Conservation (phyloP, 2,329 filamentous ascomycete genomes). For the Neocucurbitaria cava region DNA sequence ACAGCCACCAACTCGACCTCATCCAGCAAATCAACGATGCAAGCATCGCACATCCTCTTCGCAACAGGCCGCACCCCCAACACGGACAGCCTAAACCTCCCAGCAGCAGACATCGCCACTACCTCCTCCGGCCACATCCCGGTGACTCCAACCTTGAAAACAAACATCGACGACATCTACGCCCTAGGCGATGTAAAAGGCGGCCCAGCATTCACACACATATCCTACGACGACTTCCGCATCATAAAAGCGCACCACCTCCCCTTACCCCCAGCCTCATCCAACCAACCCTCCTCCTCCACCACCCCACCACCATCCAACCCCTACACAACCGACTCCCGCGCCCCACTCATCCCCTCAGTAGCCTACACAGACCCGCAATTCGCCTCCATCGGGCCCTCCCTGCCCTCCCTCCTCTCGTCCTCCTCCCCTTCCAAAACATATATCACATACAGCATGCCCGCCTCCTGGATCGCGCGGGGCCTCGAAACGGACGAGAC, state of each 20-base stretch:
- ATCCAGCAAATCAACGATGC: constrained; percentile 23
- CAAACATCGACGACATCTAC: constrained; percentile 53
- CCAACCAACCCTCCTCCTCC: too few species aligned
- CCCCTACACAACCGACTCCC: constrained; percentile 18
- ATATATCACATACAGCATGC: constrained; percentile 48
- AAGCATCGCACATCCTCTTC: constrained; percentile 58
- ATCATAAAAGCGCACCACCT: constrained; percentile 57
- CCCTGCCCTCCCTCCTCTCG: constrained; percentile 35
- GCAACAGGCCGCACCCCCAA: constrained; percentile 61
- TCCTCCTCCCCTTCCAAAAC: constrained; percentile 38
- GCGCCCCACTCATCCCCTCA: constrained; percentile 51
- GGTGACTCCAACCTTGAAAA: constrained; percentile 55
- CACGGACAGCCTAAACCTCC: constrained; percentile 55
- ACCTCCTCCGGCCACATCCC: constrained; percentile 54
- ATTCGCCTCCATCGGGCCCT: constrained; percentile 60
- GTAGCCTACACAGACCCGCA: constrained; percentile 63
- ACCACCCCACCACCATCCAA: neutral
- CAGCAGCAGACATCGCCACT: constrained; percentile 51
- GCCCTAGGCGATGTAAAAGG: constrained; percentile 62
- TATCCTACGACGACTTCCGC: constrained; percentile 64
- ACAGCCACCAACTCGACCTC: constrained; percentile 2
- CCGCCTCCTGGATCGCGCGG: constrained; percentile 60
- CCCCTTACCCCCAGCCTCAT: neutral
- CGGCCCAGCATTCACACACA: constrained; percentile 62
- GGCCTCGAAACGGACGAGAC: constrained; percentile 61